Conservation (phyloP, 2,329 filamentous ascomycete species). For the Penicillium brevicompactum region DNA sequence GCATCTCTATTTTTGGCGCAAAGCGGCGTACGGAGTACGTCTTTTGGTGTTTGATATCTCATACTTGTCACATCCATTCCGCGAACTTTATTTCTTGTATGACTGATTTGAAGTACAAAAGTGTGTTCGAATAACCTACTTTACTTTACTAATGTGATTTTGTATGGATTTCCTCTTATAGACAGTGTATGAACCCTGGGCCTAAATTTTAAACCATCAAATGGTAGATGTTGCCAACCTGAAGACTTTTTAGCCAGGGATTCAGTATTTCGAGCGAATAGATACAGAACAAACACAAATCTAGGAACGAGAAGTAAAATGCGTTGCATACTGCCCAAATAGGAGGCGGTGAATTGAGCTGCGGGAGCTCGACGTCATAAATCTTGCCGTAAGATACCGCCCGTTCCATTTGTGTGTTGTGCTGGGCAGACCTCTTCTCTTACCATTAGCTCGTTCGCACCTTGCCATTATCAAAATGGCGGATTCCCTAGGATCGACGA, state of each 20-base stretch:
- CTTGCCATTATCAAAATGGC: conserved; percentile 22
- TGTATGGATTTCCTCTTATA: neutral
- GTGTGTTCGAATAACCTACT: conserved; percentile 12
- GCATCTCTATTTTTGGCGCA: conserved; percentile 27
- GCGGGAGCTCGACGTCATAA: conserved; percentile 28
- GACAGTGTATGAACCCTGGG: neutral
- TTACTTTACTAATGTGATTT: conserved; percentile 12
- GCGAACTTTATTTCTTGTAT: conserved; percentile 13
- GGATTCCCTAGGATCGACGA: conserved; percentile 28
- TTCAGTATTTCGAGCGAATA: no score
- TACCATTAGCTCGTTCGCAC: neutral
- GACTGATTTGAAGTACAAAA: conserved; percentile 22
- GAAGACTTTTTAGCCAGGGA: no score
- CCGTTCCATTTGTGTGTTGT: neutral
- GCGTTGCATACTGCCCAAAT: no score
- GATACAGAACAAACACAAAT: no score
- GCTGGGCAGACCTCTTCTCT: neutral
- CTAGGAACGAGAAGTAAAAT: no score
- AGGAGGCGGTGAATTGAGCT: neutral
- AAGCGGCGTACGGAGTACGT: conserved; percentile 18
- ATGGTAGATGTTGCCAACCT: no score
- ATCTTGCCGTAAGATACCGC: conserved; percentile 28
- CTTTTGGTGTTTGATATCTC: conserved; percentile 5
- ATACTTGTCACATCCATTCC: conserved; percentile 8
- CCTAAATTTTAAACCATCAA: no score